Conservation (phyloP, 1,284 basidiomycete genomes). For the Thelephora terrestris region DNA sequence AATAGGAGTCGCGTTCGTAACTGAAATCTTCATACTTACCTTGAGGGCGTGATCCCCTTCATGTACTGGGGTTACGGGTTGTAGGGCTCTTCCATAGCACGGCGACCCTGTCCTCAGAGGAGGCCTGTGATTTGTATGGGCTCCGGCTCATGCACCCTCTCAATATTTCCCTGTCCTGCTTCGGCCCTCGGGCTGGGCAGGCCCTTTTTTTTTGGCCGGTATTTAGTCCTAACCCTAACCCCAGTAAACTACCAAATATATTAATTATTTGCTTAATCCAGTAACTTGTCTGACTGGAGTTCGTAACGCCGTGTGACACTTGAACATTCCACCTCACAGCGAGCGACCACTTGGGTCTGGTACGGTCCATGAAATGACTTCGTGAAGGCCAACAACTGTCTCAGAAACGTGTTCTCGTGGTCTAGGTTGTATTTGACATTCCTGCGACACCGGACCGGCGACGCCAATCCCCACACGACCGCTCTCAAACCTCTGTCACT, state of each 20-base stretch:
- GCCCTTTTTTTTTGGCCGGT: constrained; percentile 15
- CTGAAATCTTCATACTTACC: constrained; percentile 26
- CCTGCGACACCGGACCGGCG: no score
- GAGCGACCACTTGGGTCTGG: no score
- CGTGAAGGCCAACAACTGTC: no score
- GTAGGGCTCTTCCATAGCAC: constrained; percentile 22
- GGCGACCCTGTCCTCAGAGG: constrained; percentile 25
- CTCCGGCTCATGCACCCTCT: constrained; percentile 22
- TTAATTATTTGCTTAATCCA: background rate
- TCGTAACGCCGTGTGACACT: no score
- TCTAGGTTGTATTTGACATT: no score
- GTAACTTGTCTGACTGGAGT: background rate
- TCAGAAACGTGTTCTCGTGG: no score
- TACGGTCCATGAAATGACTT: no score
- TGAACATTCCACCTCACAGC: no score
- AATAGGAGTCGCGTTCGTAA: constrained; percentile 8
- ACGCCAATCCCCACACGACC: no score
- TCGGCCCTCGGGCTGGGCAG: constrained; percentile 22
- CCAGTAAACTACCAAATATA: background rate
- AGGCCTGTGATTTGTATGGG: constrained; percentile 20
- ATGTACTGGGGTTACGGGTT: constrained; percentile 23
- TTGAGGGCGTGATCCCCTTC: constrained; percentile 30
- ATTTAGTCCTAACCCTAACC: constrained; percentile 20
- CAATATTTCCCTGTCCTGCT: constrained; percentile 22
- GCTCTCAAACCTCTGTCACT: no score